These are phyloP conservation scores for Planoprotostelium fungivorum DNA, from an alignment of 78 protist species.

Conservation along the genomic window DNA sequence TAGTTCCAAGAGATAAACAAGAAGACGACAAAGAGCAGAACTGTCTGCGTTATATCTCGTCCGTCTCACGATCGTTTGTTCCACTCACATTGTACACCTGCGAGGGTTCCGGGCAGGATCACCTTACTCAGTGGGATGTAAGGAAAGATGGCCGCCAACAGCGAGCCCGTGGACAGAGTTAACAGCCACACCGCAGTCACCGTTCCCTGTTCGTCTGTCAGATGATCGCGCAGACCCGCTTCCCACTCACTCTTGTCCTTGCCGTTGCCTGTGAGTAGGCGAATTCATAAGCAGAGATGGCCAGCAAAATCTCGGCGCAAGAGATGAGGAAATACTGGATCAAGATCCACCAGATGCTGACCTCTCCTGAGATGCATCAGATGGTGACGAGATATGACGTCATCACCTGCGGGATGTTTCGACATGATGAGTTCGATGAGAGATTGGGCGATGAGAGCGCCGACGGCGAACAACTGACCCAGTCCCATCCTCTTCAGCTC, in stretches of 20 bases:
- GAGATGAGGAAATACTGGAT: not conserved
- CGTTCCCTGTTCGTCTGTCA: not conserved
- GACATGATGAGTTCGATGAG: not conserved
- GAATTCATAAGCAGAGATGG: not conserved
- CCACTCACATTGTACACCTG: not conserved
- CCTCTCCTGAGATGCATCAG: not conserved
- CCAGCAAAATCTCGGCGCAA: not conserved
- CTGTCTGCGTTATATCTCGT: too few relatives aligned
- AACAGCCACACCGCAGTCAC: not conserved
- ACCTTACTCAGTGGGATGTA: not conserved
- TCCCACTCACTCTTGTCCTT: not conserved
- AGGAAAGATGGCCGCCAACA: not conserved
- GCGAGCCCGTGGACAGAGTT: not conserved
- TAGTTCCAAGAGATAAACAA: too few relatives aligned
- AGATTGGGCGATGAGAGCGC: not conserved
- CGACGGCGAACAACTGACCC: not conserved
- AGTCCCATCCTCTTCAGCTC: not conserved
- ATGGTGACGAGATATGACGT: not conserved
- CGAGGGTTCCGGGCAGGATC: not conserved
- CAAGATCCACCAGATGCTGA: not conserved
- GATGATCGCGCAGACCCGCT: not conserved
- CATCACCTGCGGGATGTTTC: not conserved
- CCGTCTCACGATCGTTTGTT: too few relatives aligned
- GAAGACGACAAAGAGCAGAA: too few relatives aligned
- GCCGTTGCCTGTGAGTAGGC: not conserved